Base-by-base conservation (phyloP, 2,329 filamentous ascomycete species). In the Dichotomopilus funicola region DNA sequence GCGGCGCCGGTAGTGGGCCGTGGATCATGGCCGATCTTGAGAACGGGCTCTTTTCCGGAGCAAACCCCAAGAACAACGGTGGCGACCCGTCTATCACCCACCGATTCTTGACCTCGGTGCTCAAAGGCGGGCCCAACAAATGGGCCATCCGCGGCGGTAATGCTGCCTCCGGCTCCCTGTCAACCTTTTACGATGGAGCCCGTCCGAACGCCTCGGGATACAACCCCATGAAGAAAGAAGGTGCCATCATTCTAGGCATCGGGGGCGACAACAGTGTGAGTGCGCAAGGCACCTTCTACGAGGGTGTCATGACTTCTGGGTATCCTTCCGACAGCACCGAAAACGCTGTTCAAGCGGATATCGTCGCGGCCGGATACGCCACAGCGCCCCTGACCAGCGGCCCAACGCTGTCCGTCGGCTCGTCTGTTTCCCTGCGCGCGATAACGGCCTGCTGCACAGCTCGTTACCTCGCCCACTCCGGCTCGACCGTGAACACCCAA, bases 21-120 rank as follows among this genome's bases (percentile, higher is more conserved):
- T 87, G 83, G 84, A 66, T 87, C 61, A 86, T 87, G 82, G 83
- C 82, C 0, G 84, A 87, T 67, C 75, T 87, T 0, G 84, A 87
- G 65, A 85, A 87, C 59, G 80, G 81, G 3, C 70, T 87, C 2
- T 87, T 86, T 70, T 83, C 82, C 0, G 83, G 82, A 11, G 8
- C 51, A 0, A 74, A 66, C 56, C 33, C 73, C 1, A 65, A 63
- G 1, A 67, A 76, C 52, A 85, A 86, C 64, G 49, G 74, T 1
- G 75, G 55, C 1, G 74, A 84, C 61, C 80, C 79, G 6, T 74
- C 78, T 0, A 71, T 85, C 55, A 71, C 72, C 1, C 68, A 71
- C 57, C 78, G 82, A 0, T 87, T 87, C 65, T 59, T 83, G 50
- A 85, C 78, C 4, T 73, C 81, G 0, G 63, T 75, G 2, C 56